phyloP scores from a whole-genome alignment of 2,329 filamentous ascomycete genomes.

The Chalaropsis ovoidea region DNA sequence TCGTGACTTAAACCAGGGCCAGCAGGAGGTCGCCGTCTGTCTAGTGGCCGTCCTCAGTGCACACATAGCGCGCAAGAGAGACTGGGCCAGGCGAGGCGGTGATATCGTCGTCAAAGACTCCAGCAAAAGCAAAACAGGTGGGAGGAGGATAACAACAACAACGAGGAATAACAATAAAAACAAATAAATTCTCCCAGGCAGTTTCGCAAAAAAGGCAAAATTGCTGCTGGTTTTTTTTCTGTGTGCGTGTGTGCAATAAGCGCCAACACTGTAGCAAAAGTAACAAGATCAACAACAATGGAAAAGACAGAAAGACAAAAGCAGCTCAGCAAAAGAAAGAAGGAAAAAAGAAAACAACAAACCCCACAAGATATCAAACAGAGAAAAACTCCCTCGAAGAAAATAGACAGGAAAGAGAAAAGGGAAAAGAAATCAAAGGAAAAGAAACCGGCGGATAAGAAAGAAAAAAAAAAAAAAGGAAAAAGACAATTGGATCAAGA shows the following conservation, averaged over 20 bases:
- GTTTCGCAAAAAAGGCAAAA: not conserved
- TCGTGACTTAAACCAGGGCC: too few relatives aligned
- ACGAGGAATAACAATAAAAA: constrained; percentile 11
- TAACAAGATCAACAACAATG: constrained; percentile 1
- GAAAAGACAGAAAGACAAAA: constrained; percentile 5
- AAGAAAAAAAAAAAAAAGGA: constrained; percentile 16
- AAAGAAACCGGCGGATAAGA: not conserved
- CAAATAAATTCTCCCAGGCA: constrained; percentile 14
- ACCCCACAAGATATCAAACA: constrained; percentile 27
- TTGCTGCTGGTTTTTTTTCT: constrained; percentile 11
- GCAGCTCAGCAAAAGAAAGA: constrained; percentile 5
- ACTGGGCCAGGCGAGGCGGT: not conserved
- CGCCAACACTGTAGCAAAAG: constrained; percentile 13
- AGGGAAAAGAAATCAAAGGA: constrained; percentile 24
- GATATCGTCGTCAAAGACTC: not conserved
- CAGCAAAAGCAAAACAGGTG: constrained; percentile 1
- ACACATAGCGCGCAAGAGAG: too few relatives aligned
- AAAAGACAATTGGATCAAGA: not conserved
- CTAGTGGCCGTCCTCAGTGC: too few relatives aligned
- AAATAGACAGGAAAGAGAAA: constrained; percentile 29
- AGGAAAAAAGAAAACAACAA: constrained; percentile 8
- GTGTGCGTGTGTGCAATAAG: constrained; percentile 9
- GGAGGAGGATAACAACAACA: not conserved
- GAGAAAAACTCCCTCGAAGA: constrained; percentile 10
- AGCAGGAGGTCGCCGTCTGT: too few relatives aligned